Base-by-base conservation (phyloP, 192 early-diverging fungal species). In the Cladochytrium replicatum region DNA sequence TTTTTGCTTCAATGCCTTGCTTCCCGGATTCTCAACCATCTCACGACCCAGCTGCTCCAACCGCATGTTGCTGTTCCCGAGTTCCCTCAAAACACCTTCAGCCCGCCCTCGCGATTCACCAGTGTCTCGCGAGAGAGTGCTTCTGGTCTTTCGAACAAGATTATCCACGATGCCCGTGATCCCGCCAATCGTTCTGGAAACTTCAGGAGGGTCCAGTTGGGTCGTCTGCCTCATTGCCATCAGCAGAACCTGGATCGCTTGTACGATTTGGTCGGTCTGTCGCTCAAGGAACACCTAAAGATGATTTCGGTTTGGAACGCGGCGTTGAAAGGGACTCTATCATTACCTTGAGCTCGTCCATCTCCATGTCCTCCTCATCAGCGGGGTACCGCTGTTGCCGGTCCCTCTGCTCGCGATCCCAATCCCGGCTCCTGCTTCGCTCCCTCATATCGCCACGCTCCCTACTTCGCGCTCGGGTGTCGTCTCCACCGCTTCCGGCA, bases 261-360 rank as follows among this genome's bases (percentile, higher is more conserved):
- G 45, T 9, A 58, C 66, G 47, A 68, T 65, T n/a, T 29, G 25
- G 25, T 68, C 66, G 13, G 57, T 68, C 37, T 58, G 46, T 6
- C 64, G 61, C 32, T 60, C 61, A 4, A 68, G 17, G 40, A 48
- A 68, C n/a, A 41, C 7, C 53, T 68, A 56, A 4, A 39, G 29
- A 21, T 32, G 8, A 21, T 50, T 28, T 26, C 17, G 15, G 27
- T 1, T 17, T 2, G 5, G 23, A 19, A 24, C n/a, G n/a, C n/a
- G n/a, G n/a, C n/a, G 6, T 32, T 22, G 17, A 26, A 11, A 21
- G 50, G 30, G 24, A 29, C 21, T 3, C 1, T 17, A 2, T 2
- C 15, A 19, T 15, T 40, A 54, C 41, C 15, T 17, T 28, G 29
- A 58, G 13, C 11, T 42, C 53, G 19, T 22, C 25, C 2, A 42